Percentiles rank a stretch among this genome's conserved stretches.
Conservation (phyloP, 805 yeast genomes). For the Wickerhamomyces kurtzmanii region DNA sequence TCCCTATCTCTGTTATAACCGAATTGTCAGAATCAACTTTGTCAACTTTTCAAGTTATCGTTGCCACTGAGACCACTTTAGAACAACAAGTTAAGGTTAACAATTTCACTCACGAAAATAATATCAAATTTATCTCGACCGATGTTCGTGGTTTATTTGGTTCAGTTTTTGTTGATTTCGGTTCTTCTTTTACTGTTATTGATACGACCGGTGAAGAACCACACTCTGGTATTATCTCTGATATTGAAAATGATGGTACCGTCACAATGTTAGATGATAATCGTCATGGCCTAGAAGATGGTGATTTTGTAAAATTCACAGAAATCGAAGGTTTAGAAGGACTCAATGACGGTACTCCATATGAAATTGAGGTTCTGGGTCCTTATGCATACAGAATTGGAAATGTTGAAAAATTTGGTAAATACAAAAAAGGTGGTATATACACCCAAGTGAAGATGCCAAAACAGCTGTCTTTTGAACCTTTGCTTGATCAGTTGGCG, state of each 20-base stretch:
- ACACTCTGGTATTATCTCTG: constrained; percentile 75
- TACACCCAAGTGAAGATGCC: constrained; percentile 93
- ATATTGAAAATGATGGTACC: constrained; percentile 78
- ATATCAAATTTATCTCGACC: constrained; percentile 72
- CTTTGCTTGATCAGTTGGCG: constrained; percentile 54
- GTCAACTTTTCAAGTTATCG: constrained; percentile 62
- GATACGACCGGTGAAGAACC: constrained; percentile 96
- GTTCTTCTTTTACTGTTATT: constrained; percentile 65
- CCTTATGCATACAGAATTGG: constrained; percentile 87
- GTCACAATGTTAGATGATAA: constrained; percentile 90
- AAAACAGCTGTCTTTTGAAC: constrained; percentile 45
- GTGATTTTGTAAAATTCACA: constrained; percentile 76
- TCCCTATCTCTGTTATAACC: constrained; percentile 64
- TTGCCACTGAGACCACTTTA: constrained; percentile 68
- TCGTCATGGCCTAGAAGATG: constrained; percentile 91
- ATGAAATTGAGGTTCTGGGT: constrained; percentile 77
- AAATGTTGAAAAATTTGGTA: constrained; percentile 40
- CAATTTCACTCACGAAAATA: constrained; percentile 59
- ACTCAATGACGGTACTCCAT: constrained; percentile 65
- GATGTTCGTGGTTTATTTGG: constrained; percentile 88
- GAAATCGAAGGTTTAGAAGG: constrained; percentile 77
- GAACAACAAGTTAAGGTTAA: constrained; percentile 73
- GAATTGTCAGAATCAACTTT: constrained; percentile 46
- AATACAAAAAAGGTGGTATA: constrained; percentile 75
- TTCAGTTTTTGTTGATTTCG: constrained; percentile 82